Evolutionary conservation across 768 basidiomycete genomes (phyloP), one percentile per base, ranked within the genome.

Genomic region (Xerocomellus intermedius): DNA sequence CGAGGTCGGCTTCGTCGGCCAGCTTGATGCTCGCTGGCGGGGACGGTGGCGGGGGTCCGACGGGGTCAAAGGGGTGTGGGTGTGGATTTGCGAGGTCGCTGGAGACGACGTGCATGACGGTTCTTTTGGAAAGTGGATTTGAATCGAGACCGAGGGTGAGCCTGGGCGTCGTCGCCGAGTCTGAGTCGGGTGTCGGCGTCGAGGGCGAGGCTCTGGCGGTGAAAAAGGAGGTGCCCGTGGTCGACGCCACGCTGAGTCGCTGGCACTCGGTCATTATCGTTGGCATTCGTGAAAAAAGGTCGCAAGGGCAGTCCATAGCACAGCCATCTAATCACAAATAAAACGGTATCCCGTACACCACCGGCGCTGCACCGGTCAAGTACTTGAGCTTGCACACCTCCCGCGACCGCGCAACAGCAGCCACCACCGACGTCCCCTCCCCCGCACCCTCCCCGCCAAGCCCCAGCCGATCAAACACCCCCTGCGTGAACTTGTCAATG

Each of bases 311-410:
- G n/a, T n/a, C n/a, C n/a, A n/a, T n/a, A n/a, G n/a, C n/a, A n/a
- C n/a, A n/a, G n/a, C n/a, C n/a, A 16, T 42, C 16, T 42, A 42
- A 5, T 63, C 69, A 83, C 56, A 97, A 69, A 71, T 91, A 93
- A 64, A 95, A 93, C 3, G 97, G 97, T 62, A 99, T 88, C 2
- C 97, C 97, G 68, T 98, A 98, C 12, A 95, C 87, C 0, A 99
- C 87, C 14, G 94, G 89, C 13, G 97, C 94, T 1, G 95, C 94
- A 2, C 96, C 97, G 28, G 94, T 98, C 54, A 98, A 76, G 70
- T 94, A 98, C 68, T 85, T 89, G 35, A 99, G 76, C 73, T 94
- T 95, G 74, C 94, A 97, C 19, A 77, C 77, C 22, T 88, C 83
- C 59, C 97, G 78, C 24, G 93, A 84, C 57, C 81, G 75, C 2